Percentiles rank a stretch among this genome's conserved stretches.
Conservation (phyloP, 208 protist species). For the Porcisia deanei region DNA sequence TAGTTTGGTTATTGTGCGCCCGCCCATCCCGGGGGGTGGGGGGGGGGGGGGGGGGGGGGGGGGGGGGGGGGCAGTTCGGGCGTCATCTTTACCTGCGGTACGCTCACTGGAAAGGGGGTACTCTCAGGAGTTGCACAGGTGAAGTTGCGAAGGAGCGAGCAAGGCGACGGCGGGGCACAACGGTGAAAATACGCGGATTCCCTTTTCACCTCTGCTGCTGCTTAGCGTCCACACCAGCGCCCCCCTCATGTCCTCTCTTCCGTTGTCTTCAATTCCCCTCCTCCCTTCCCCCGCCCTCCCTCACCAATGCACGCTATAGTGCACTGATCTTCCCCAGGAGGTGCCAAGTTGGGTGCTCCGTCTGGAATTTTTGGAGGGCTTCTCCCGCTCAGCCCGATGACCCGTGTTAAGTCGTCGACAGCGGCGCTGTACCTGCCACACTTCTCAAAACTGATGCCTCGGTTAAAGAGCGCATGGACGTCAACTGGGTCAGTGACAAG, state of each 20-base stretch:
- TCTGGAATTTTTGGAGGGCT: slow-evolving; percentile 19
- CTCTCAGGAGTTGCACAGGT: not conserved
- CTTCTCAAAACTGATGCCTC: slow-evolving; percentile 85
- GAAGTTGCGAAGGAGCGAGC: not conserved
- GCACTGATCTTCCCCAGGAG: slow-evolving; percentile 18
- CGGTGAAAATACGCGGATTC: not conserved
- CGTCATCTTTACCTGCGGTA: not conserved
- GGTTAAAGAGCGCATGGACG: slow-evolving; percentile 84
- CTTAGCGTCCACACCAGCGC: not conserved
- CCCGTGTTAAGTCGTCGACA: slow-evolving; percentile 71
- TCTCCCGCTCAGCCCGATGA: slow-evolving; percentile 43
- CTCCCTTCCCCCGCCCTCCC: no score
- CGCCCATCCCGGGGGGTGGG: no score
- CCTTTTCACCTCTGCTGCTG: not conserved
- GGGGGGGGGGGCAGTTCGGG: not conserved
- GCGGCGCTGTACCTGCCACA: slow-evolving; percentile 66
- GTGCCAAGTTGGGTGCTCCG: slow-evolving; percentile 18
- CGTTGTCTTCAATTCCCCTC: not conserved
- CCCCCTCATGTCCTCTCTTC: not conserved
- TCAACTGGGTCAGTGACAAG: slow-evolving; percentile 62
- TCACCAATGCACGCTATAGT: not conserved
- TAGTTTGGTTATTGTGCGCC: no score
- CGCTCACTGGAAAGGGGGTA: not conserved
- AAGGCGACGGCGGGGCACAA: not conserved
- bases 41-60: no score